Percentiles rank a stretch among this genome's conserved stretches.
Evolutionary conservation across 441 rosid genomes (phyloP).

Genomic region (Euphorbia corollata): DNA sequence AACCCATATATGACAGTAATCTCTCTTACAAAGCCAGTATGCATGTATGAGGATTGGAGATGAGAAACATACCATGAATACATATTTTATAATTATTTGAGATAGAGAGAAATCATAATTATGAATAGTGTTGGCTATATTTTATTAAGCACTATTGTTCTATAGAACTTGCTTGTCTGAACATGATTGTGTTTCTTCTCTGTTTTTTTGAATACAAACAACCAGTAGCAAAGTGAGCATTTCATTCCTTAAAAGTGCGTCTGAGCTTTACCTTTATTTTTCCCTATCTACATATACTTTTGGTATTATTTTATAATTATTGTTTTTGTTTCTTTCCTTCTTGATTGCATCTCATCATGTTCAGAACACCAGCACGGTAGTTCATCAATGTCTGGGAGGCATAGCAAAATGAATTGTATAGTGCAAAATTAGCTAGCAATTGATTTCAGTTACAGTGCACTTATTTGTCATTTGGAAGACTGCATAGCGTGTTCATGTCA

Average conservation of each 20-base stretch:
- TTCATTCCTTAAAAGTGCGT: background rate
- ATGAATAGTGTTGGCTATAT: background rate
- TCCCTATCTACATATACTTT: background rate
- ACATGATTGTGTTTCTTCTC: background rate
- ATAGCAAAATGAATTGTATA: background rate
- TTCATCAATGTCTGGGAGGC: background rate
- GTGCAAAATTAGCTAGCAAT: background rate
- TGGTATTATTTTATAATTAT: background rate
- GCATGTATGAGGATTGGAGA: background rate
- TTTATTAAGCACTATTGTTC: background rate
- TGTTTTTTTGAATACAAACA: background rate
- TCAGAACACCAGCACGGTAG: background rate
- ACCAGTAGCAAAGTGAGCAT: background rate
- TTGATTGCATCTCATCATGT: background rate
- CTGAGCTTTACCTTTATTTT: background rate
- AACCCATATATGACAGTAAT: background rate
- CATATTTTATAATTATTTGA: background rate
- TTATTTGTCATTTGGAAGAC: background rate
- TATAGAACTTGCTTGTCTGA: conserved; percentile 1
- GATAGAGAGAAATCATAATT: background rate
- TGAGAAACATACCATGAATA: background rate
- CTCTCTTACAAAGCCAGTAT: background rate
- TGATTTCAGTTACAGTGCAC: background rate
- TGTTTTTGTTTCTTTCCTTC: background rate
- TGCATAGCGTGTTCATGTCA: background rate